These are phyloP conservation scores for Rheum nobile DNA, from an alignment of 148 eudicot genomes.

Conservation along the genomic window DNA sequence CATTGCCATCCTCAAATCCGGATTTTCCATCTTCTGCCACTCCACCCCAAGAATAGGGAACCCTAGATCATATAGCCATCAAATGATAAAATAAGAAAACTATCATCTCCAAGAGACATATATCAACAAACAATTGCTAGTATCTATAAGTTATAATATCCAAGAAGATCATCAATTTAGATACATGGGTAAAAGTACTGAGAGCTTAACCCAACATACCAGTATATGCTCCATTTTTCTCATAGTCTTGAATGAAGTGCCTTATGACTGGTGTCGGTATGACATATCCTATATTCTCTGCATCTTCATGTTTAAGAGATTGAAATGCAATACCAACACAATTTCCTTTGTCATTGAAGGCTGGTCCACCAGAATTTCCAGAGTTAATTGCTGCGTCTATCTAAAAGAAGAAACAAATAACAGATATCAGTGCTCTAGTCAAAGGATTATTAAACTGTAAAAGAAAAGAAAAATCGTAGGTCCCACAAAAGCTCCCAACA, in stretches of 20 bases:
- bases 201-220: slow-evolving; percentile 11
- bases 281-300: slow-evolving; percentile 35
- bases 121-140: background rate
- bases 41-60: slow-evolving; percentile 36
- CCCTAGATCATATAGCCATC: slow-evolving; percentile 15
- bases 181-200: too few species aligned
- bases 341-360: slow-evolving; percentile 27
- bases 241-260: slow-evolving; percentile 36
- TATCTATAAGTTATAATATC: too few species aligned
- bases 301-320: slow-evolving; percentile 31
- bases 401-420: slow-evolving; percentile 9
- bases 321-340: slow-evolving; percentile 50
- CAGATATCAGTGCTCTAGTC: background rate
- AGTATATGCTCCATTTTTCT: slow-evolving; percentile 34
- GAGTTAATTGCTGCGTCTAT: slow-evolving; percentile 40
- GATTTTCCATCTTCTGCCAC: slow-evolving; percentile 47
- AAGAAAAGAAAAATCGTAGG: background rate
- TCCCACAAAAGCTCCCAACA: background rate
- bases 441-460: background rate
- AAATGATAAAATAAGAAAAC: too few species aligned
- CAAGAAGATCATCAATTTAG: too few species aligned
- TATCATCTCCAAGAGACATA: too few species aligned
- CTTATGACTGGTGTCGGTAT: slow-evolving; percentile 39
- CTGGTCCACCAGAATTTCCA: slow-evolving; percentile 37
- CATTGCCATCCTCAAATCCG: slow-evolving; percentile 30